Evolutionary conservation across 108 stramenopile species (phyloP).

Genomic region (Fistulifera pelliculosa): DNA sequence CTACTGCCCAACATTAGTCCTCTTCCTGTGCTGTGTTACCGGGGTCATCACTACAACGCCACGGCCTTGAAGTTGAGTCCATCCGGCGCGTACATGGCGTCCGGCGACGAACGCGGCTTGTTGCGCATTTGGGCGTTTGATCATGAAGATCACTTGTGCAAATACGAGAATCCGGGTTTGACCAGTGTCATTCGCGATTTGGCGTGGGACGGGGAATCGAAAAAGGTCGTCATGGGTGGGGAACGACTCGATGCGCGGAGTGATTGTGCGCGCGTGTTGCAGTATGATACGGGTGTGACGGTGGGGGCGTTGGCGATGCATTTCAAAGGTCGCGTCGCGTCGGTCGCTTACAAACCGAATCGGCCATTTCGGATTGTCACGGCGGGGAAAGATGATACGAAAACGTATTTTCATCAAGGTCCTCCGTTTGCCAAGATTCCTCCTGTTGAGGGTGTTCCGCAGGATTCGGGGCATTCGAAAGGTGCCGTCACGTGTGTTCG

Average conservation of each 20-base stretch:
- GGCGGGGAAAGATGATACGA: conserved; percentile 84
- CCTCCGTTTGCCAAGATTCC: conserved; percentile 87
- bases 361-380: conserved; percentile 86
- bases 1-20: conserved; percentile 11
- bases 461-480: conserved; percentile 42
- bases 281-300: conserved; percentile 54
- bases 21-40: conserved; percentile 68
- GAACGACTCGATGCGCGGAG: conserved; percentile 13
- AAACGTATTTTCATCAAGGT: conserved; percentile 80
- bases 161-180: conserved; percentile 51
- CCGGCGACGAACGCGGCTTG: conserved; percentile 77
- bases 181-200: conserved; percentile 70
- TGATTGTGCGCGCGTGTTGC: conserved; percentile 40
- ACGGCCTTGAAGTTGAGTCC: conserved; percentile 69
- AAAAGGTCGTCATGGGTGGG: conserved; percentile 51
- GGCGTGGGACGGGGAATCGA: conserved; percentile 91
- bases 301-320: conserved; percentile 55
- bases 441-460: conserved; percentile 38
- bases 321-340: conserved; percentile 47
- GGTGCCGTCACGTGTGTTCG: conserved; percentile 74
- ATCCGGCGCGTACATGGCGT: conserved; percentile 84
- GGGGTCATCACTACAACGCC: conserved; percentile 76
- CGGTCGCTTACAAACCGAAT: conserved; percentile 64
- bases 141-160: conserved; percentile 86
- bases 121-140: conserved; percentile 90